Base-by-base conservation (phyloP, 2,329 filamentous ascomycete genomes). In the Sarocladium kiliense region DNA sequence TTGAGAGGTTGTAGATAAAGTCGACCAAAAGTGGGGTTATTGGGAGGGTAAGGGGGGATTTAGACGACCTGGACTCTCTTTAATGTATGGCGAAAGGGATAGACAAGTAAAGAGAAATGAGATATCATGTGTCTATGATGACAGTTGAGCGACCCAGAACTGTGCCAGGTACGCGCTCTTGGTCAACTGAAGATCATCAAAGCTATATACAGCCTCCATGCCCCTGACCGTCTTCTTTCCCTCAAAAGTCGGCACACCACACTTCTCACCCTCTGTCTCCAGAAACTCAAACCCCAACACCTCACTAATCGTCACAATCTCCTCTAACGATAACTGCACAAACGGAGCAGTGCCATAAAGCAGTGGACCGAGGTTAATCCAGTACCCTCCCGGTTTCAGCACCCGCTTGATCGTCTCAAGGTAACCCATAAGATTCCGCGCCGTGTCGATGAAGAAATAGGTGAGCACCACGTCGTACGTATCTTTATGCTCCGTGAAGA, bases 401-500 rank as follows among this genome's bases (percentile, higher is more conserved):
- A 80, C 60, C 0, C 63, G 64, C 51, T 76, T 69, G 42, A 82
- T 82, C 0, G 74, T 80, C 34, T 83, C 78, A 5, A 84, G 68
- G 57, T 84, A 84, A 0, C 62, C 66, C 63, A 82, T 71, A 1
- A 82, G 63, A 54, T 84, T 84, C 0, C 79, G 73, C 0, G 81
- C 80, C 0, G 80, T 84, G 61, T 84, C 81, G 59, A 84, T 82
- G 65, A 84, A 84, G 66, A 83, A 84, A 42, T 82, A 74, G 0
- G 81, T 82, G 0, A 82, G 64, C 0, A 84, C 65, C 1, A 74
- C 68, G 54, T 84, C 79, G 62, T 72, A 83, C 19, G 37, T 32
- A 25, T 62, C 61, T 0, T 58, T 51, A 1, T 64, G 37, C 2
- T 62, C 56, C 41, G 50, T 44, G 57, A 75, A 75, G 2, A 60